A percentile compares a stretch with the other conserved stretches of the same genome.
phyloP scores from a whole-genome alignment of 805 yeast genomes.

The Candida suzukii region DNA sequence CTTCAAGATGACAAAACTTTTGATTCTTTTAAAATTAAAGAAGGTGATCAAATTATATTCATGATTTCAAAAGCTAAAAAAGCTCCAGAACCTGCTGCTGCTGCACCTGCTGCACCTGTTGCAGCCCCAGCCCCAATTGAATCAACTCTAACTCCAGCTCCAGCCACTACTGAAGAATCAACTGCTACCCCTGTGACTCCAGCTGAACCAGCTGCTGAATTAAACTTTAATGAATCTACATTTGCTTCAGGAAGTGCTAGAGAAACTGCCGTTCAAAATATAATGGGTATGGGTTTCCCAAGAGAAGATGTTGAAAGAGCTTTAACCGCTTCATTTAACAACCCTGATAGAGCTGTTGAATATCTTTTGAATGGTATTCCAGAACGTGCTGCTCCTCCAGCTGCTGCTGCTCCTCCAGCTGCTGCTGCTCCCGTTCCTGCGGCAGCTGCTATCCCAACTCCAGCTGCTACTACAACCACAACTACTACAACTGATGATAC shows the following conservation, averaged over 20 bases:
- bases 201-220: conserved; percentile 6
- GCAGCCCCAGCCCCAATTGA: conserved; percentile 17
- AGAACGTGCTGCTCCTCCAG: conserved; percentile 30
- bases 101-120: conserved; percentile 17
- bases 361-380: conserved; percentile 88
- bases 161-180: conserved; percentile 15
- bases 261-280: conserved; percentile 69
- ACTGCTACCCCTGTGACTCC: conserved; percentile 7
- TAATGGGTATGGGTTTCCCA: conserved; percentile 95
- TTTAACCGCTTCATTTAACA: conserved; percentile 89
- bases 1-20: conserved; percentile 77
- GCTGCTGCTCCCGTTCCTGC: conserved; percentile 8
- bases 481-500: conserved; percentile 4
- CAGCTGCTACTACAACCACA: conserved; percentile 18
- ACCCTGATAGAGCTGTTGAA: conserved; percentile 98
- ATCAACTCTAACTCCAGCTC: conserved; percentile 17
- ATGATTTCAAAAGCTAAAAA: conserved; percentile 66
- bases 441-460: conserved; percentile 13
- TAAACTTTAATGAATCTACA: conserved; percentile 37
- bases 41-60: conserved; percentile 82
- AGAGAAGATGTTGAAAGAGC: conserved; percentile 85
- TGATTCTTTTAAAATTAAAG: conserved; percentile 68
- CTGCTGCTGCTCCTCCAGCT: conserved; percentile 13
- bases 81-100: conserved; percentile 21
- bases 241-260: conserved; percentile 76